phyloP scores from a whole-genome alignment of 441 rosid species.

The Populus trichocarpa region DNA sequence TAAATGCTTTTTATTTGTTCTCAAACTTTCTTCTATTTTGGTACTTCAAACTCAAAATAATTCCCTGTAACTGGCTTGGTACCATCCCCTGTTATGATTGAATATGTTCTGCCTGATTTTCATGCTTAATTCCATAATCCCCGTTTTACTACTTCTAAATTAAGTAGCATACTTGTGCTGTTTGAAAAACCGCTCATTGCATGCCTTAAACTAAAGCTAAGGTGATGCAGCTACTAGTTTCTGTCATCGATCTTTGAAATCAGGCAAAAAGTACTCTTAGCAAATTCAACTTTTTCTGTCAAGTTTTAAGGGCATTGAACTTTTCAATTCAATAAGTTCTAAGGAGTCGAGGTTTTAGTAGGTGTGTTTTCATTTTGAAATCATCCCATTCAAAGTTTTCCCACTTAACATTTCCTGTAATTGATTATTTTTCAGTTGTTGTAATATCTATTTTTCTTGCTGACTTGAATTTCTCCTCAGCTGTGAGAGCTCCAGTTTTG shows the following conservation, averaged over 20 bases:
- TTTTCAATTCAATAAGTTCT: background rate
- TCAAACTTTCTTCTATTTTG: too few species aligned
- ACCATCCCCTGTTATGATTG: background rate
- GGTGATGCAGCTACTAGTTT: background rate
- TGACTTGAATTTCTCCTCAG: slow-evolving; percentile 50
- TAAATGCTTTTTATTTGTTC: background rate
- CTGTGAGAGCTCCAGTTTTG: slow-evolving; percentile 53
- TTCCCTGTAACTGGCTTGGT: background rate
- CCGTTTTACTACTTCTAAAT: background rate
- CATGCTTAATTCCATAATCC: background rate
- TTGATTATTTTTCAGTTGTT: slow-evolving; percentile 18
- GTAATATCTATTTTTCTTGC: slow-evolving; percentile 23
- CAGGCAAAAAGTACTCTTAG: background rate
- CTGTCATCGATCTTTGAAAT: background rate
- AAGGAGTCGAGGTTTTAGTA: background rate
- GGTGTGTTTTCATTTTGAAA: background rate
- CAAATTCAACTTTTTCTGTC: background rate
- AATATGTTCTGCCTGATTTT: background rate
- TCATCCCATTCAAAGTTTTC: background rate
- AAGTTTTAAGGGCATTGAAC: background rate
- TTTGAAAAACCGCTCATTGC: background rate
- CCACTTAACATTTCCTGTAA: slow-evolving; percentile 6
- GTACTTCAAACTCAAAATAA: background rate
- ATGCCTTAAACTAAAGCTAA: background rate
- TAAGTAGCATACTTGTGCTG: background rate